Evolutionary conservation across 805 yeast species (phyloP).

Genomic region (Suhomyces xylopsoci): DNA sequence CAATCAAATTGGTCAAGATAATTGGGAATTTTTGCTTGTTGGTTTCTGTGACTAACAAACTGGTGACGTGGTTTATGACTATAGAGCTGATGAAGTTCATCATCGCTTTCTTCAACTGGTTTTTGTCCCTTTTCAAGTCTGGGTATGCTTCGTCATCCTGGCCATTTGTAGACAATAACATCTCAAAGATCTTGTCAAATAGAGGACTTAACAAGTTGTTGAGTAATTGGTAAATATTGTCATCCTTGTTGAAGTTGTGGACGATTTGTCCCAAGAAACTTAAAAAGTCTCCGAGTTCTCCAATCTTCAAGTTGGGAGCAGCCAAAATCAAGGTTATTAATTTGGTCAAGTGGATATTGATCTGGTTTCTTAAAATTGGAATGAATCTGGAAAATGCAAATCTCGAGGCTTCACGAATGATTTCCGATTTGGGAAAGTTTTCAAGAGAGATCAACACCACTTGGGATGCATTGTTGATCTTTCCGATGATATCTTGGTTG

Average conservation of each 20-base stretch:
- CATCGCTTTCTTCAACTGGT: conserved; percentile 65
- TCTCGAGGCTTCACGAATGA: conserved; percentile 80
- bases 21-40: conserved; percentile 60
- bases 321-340: conserved; percentile 62
- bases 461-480: conserved; percentile 66
- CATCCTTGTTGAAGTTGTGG: conserved; percentile 69
- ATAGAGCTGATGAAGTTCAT: conserved; percentile 67
- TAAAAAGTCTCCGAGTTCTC: conserved; percentile 76
- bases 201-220: conserved; percentile 75
- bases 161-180: conserved; percentile 30
- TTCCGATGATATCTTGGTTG: conserved; percentile 37
- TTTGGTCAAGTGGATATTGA: conserved; percentile 55
- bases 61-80: conserved; percentile 73
- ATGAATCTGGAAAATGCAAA: conserved; percentile 85
- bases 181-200: conserved; percentile 55
- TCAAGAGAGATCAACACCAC: conserved; percentile 83
- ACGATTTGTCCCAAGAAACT: conserved; percentile 85
- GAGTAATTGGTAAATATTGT: conserved; percentile 67
- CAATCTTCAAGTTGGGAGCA: conserved; percentile 50
- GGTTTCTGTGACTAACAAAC: conserved; percentile 67
- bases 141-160: conserved; percentile 40
- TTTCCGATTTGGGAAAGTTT: conserved; percentile 60
- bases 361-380: conserved; percentile 57
- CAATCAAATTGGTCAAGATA: conserved; percentile 61
- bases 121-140: conserved; percentile 63